These are phyloP conservation scores for Hanseniaspora meyeri DNA, from an alignment of 805 yeast species.

Conservation along the genomic window DNA sequence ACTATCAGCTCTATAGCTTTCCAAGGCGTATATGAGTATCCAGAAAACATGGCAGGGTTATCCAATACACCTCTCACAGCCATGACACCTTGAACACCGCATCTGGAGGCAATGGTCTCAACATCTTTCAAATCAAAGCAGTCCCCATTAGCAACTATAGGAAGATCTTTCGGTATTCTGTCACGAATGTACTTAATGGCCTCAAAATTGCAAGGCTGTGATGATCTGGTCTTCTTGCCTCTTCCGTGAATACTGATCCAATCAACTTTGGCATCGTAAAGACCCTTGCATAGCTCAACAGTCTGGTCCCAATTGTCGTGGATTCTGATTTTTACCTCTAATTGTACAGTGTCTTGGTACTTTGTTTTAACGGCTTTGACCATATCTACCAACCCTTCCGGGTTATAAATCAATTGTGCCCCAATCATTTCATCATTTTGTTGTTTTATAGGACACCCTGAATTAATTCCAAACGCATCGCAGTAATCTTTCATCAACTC, in stretches of 20 bases:
- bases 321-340: slow-evolving; percentile 87
- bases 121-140: slow-evolving; percentile 61
- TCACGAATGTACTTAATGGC: slow-evolving; percentile 60
- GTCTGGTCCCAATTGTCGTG: slow-evolving; percentile 69
- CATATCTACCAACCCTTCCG: slow-evolving; percentile 71
- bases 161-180: slow-evolving; percentile 39
- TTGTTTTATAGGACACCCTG: slow-evolving; percentile 95
- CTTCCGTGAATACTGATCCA: slow-evolving; percentile 92
- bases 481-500: slow-evolving; percentile 83
- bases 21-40: slow-evolving; percentile 72
- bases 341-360: slow-evolving; percentile 57
- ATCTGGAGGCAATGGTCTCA: slow-evolving; percentile 43
- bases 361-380: slow-evolving; percentile 67
- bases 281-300: slow-evolving; percentile 51
- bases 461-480: slow-evolving; percentile 88
- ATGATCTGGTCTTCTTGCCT: slow-evolving; percentile 70
- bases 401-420: slow-evolving; percentile 81
- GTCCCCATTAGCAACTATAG: slow-evolving; percentile 97
- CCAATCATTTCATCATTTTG: slow-evolving; percentile 95
- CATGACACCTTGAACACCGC: slow-evolving; percentile 89
- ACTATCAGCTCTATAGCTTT: slow-evolving; percentile 73
- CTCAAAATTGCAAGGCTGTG: slow-evolving; percentile 69
- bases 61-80: slow-evolving; percentile 77
- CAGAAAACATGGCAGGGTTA: slow-evolving; percentile 83
- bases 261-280: slow-evolving; percentile 83